Conservation (phyloP, 148 eudicot species). For the Chenopodium quinoa region DNA sequence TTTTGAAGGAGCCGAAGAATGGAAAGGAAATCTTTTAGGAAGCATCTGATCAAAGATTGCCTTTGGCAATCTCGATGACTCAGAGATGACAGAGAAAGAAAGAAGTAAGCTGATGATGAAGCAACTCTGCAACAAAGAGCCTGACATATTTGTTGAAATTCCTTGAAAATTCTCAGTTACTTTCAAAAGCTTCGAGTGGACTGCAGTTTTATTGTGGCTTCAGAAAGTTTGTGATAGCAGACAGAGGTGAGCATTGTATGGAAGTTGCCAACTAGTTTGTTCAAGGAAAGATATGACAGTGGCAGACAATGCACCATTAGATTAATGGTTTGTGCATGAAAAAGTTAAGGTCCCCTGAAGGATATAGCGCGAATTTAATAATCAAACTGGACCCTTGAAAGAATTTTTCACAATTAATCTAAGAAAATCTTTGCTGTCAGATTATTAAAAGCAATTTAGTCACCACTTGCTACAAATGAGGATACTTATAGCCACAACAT, state of each 20-base stretch:
- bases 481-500: background rate
- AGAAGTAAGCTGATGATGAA: constrained; percentile 56
- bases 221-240: constrained; percentile 40
- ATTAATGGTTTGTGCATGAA: constrained; percentile 13
- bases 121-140: constrained; percentile 42
- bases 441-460: constrained; percentile 15
- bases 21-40: constrained; percentile 68
- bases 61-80: constrained; percentile 65
- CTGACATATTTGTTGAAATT: constrained; percentile 36
- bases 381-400: background rate
- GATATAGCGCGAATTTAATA: constrained; percentile 21
- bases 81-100: constrained; percentile 43
- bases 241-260: constrained; percentile 65
- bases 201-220: constrained; percentile 33
- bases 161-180: constrained; percentile 18
- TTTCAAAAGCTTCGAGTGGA: constrained; percentile 2
- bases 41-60: constrained; percentile 75
- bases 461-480: background rate
- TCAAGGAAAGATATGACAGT: constrained; percentile 64
- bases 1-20: constrained; percentile 70
- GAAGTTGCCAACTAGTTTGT: constrained; percentile 65
- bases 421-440: constrained; percentile 25
- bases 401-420: constrained; percentile 2
- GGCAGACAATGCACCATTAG: constrained; percentile 64
- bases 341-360: constrained; percentile 13